Conservation (phyloP, 1,284 basidiomycete species). For the Marasmius tenuissimus region DNA sequence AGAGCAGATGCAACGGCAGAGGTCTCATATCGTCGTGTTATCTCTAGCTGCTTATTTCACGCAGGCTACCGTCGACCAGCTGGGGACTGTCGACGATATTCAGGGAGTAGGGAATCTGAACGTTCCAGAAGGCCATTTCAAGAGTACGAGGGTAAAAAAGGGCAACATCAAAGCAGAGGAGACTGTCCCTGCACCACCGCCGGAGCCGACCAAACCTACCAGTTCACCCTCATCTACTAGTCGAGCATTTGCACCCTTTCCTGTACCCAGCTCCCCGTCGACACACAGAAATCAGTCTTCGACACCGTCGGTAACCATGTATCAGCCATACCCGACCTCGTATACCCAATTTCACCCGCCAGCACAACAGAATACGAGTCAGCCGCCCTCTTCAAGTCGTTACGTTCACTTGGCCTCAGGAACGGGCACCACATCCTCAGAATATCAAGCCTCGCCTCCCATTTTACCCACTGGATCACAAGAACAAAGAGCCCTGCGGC, state of each 20-base stretch:
- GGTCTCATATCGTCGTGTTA: conserved; percentile 15
- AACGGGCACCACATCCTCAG: neutral
- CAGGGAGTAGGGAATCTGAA: conserved; percentile 49
- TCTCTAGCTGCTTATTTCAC: conserved; percentile 74
- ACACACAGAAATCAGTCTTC: conserved; percentile 20
- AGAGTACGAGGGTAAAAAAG: conserved; percentile 59
- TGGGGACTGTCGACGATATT: conserved; percentile 66
- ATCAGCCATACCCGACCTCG: conserved; percentile 34
- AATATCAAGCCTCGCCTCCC: neutral
- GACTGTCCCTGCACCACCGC: conserved; percentile 19
- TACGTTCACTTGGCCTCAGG: neutral
- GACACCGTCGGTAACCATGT: conserved; percentile 35
- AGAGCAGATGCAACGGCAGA: neutral
- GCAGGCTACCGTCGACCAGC: conserved; percentile 62
- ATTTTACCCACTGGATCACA: neutral
- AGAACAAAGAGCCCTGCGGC: neutral
- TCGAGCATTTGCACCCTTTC: conserved; percentile 60
- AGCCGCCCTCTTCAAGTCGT: neutral
- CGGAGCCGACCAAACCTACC: conserved; percentile 27
- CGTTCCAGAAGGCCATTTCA: conserved; percentile 62
- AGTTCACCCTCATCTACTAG: conserved; percentile 15
- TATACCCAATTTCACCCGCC: neutral
- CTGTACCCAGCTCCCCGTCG: conserved; percentile 35
- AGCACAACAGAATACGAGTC: neutral
- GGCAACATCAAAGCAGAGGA: conserved; percentile 40